A percentile compares a stretch with the other conserved stretches of the same genome.
phyloP scores from a whole-genome alignment of 1,284 basidiomycete species.

The Phellopilus nigrolimitatus region DNA sequence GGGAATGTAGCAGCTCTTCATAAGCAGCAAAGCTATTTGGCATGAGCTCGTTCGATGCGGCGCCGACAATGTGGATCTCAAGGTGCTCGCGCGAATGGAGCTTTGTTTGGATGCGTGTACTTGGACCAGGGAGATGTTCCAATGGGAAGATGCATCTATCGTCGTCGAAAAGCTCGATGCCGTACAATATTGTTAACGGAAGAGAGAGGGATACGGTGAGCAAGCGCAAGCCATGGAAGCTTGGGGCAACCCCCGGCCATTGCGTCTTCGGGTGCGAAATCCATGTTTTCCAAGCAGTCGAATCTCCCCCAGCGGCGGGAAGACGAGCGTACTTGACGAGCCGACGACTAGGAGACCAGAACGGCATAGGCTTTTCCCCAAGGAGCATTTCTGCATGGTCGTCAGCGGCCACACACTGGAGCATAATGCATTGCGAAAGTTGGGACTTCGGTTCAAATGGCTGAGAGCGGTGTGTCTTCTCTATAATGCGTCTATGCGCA shows the following conservation, averaged over 20 bases:
- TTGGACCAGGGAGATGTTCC: not conserved
- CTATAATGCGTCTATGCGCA: not conserved
- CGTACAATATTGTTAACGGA: constrained; percentile 4
- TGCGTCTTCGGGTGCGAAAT: not conserved
- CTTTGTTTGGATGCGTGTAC: not conserved
- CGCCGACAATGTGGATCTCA: constrained; percentile 8
- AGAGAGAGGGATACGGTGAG: not conserved
- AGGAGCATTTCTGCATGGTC: not conserved
- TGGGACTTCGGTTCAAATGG: not conserved
- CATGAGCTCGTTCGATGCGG: not conserved
- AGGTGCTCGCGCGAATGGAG: not conserved
- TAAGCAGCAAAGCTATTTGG: not conserved
- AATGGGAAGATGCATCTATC: not conserved
- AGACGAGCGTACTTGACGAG: not conserved
- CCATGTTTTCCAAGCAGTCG: not conserved
- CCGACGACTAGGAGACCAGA: not conserved
- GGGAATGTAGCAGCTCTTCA: constrained; percentile 5
- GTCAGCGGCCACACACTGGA: not conserved
- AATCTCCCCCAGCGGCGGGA: not conserved
- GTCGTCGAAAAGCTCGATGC: constrained; percentile 4
- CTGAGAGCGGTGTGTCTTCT: not conserved
- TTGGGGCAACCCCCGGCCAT: not conserved
- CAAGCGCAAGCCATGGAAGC: not conserved
- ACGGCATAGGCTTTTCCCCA: not conserved
- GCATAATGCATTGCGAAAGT: constrained; percentile 1